Evolutionary conservation across 2,329 filamentous ascomycete genomes (phyloP), one percentile per base, ranked within the genome.

Genomic region (Teratosphaeriaceae sp.): DNA sequence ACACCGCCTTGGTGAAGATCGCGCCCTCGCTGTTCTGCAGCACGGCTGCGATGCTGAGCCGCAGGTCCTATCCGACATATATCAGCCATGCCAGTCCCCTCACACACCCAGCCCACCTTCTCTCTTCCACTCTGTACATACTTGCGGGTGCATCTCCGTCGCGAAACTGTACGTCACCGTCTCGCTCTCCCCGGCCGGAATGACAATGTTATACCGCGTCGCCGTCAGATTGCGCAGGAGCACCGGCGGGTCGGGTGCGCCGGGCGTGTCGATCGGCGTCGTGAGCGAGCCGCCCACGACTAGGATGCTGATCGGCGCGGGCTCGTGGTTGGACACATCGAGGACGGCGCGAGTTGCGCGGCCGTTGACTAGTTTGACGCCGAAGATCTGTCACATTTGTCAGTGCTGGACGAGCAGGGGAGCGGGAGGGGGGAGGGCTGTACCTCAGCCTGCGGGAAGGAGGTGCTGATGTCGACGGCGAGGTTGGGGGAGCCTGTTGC

Each of bases 311-410:
- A 98, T 78, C 19, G 88, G 77, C 40, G 74, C 74, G 11, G 78
- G 74, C 69, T 98, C 92, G 49, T 86, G 74, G 74, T 98, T 98
- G 65, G 75, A 78, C 64, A 98, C 75, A 59, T 88, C 81, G 57
- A 98, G 71, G 42, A 94, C 69, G 26, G 88, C 84, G 65, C 85
- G 80, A 51, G 88, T 95, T 31, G 88, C 80, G 53, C 84, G 82
- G 60, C 88, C 88, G 65, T 98, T 98, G 73, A 97, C 79, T 55
- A 97, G 81, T 78, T 94, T 95, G 57, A 97, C 81, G 58, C 90
- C 92, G 57, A 96, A 92, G 68, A 94, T n/a, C n/a, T n/a, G n/a
- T n/a, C n/a, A n/a, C n/a, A n/a, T n/a, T n/a, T n/a, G n/a, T n/a
- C n/a, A n/a, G n/a, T n/a, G n/a, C n/a, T n/a, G n/a, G n/a, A n/a